Evolutionary conservation across 768 basidiomycete species (phyloP).

Genomic region (Trametes gibbosa): DNA sequence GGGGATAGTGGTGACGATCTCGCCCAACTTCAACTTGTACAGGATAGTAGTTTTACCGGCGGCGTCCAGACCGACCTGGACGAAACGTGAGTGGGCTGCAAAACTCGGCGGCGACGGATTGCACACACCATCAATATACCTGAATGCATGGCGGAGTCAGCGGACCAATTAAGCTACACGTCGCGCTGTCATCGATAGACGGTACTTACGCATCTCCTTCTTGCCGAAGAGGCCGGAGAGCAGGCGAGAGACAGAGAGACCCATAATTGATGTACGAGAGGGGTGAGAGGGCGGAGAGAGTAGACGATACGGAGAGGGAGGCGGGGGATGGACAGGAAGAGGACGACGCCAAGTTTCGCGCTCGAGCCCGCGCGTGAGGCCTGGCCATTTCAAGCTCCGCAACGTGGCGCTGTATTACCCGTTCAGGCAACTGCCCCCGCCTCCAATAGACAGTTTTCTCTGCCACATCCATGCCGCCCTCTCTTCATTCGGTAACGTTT

Average conservation of each 20-base stretch:
- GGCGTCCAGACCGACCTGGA: conserved; percentile 96
- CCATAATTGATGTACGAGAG: conserved; percentile 51
- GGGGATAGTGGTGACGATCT: conserved; percentile 99
- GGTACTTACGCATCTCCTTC: conserved; percentile 96
- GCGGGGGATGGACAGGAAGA: conserved; percentile 12
- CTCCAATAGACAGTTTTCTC: no score
- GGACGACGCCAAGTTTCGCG: conserved; percentile 12
- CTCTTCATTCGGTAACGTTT: no score
- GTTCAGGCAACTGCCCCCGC: conserved; percentile 1
- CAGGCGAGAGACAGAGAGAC: conserved; percentile 71
- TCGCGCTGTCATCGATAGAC: conserved; percentile 25
- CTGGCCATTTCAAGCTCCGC: conserved; percentile 26
- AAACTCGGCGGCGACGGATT: neutral
- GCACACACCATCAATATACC: conserved; percentile 90
- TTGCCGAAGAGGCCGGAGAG: conserved; percentile 91
- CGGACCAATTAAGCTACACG: conserved; percentile 21
- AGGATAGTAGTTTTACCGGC: conserved; percentile 98
- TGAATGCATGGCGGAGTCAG: conserved; percentile 36
- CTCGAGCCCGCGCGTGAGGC: conserved; percentile 17
- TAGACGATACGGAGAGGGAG: conserved; percentile 14
- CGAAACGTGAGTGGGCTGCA: conserved; percentile 1
- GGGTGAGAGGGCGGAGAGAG: conserved; percentile 16
- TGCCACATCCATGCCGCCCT: no score
- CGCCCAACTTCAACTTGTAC: conserved; percentile 99
- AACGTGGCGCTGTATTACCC: conserved; percentile 20